A percentile compares a stretch with the other conserved stretches of the same genome.
These are phyloP conservation scores for Ophiosphaerella korrae DNA, from an alignment of 2,329 filamentous ascomycete genomes.

Conservation along the genomic window DNA sequence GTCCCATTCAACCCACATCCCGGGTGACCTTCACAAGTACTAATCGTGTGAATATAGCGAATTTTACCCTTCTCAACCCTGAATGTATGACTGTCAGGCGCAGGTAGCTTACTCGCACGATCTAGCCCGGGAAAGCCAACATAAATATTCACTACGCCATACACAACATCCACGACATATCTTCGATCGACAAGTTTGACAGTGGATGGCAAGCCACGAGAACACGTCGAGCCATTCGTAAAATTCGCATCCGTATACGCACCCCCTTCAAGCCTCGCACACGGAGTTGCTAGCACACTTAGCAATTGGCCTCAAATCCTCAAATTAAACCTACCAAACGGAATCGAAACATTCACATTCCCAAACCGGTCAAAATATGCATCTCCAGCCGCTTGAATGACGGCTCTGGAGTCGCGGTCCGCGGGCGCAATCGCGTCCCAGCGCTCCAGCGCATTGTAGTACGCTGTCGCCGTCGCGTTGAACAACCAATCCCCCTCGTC, in stretches of 20 bases:
- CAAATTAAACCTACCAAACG: constrained; percentile 10
- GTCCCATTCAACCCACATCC: constrained; percentile 25
- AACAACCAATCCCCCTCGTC: constrained; percentile 32
- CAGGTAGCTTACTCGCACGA: constrained; percentile 11
- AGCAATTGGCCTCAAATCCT: neutral
- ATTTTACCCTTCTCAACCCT: constrained; percentile 31
- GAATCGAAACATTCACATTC: constrained; percentile 20
- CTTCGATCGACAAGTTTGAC: constrained; percentile 25
- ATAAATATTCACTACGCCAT: constrained; percentile 32
- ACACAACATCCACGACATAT: constrained; percentile 34
- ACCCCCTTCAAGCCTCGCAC: constrained; percentile 33
- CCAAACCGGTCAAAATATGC: constrained; percentile 29
- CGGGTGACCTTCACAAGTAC: constrained; percentile 25
- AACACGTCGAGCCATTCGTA: constrained; percentile 21
- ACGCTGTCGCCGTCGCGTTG: constrained; percentile 21
- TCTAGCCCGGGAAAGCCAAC: constrained; percentile 29
- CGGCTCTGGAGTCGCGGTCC: constrained; percentile 15
- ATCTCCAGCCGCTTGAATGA: constrained; percentile 29
- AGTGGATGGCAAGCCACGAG: constrained; percentile 27
- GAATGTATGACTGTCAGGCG: constrained; percentile 34
- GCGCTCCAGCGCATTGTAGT: constrained; percentile 18
- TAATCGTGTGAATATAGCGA: constrained; percentile 28
- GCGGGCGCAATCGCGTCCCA: constrained; percentile 20
- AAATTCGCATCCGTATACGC: constrained; percentile 23
- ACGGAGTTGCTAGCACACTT: constrained; percentile 17